Conservation (phyloP, 83 land plant genomes). For the Larix sibirica region DNA sequence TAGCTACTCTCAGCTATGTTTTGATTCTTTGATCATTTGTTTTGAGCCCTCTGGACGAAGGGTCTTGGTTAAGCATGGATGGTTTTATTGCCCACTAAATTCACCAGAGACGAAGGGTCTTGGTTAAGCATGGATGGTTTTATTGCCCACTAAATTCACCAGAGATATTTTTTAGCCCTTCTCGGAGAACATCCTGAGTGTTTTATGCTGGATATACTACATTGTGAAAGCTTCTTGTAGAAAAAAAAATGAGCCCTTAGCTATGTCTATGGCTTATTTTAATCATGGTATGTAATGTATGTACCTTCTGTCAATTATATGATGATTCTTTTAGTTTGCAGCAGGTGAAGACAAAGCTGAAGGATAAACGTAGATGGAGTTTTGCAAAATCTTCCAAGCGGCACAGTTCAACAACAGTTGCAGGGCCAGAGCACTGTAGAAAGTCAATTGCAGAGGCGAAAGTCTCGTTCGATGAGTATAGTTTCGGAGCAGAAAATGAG, state of each 20-base stretch:
- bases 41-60: not conserved
- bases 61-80: too few species aligned
- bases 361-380: slow-evolving; percentile 74
- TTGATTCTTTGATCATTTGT: not conserved
- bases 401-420: not conserved
- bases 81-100: too few species aligned
- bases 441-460: not conserved
- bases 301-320: not conserved
- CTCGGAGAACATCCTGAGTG: too few species aligned
- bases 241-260: too few species aligned
- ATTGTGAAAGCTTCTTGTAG: too few species aligned
- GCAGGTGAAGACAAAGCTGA: slow-evolving; percentile 22
- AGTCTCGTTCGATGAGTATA: not conserved
- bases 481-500: not conserved
- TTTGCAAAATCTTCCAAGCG: slow-evolving; percentile 45
- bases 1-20: not conserved
- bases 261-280: too few species aligned
- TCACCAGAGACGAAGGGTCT: too few species aligned
- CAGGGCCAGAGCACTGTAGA: slow-evolving; percentile 4
- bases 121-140: too few species aligned
- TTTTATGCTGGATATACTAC: too few species aligned
- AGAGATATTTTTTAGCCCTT: not conserved
- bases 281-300: not conserved
- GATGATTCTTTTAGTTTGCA: not conserved
- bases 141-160: too few species aligned